Evolutionary conservation across 2,329 filamentous ascomycete species (phyloP), one percentile per base, ranked within the genome.

Genomic region (Chaetomium globosum): DNA sequence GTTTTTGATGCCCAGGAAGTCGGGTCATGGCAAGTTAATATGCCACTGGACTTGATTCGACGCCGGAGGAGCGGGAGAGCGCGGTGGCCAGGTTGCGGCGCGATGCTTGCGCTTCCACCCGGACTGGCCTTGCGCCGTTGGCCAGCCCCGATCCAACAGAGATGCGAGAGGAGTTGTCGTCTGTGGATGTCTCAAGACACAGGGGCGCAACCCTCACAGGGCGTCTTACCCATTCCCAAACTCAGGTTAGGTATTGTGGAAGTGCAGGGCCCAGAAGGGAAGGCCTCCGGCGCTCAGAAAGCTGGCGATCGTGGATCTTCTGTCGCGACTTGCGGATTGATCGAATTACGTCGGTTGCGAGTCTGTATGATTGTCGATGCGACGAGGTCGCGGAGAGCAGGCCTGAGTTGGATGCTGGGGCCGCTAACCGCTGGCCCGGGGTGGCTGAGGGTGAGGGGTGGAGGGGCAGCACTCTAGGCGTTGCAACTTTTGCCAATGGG

Each of bases 21-120:
- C 63, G 64, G 66, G 64, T 63, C 59, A 54, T 63, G 61, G 57
- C 59, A 55, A 53, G 51, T 64, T 66, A 61, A 65, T 67, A 66
- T 68, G 68, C 63, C 65, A 64, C 56, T 46, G 54, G 31, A 51
- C 33, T 57, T 65, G 66, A 65, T 67, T 65, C 65, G 64, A 68
- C 52, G 52, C 36, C 52, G 53, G 57, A 59, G 26, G 52, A 67
- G 65, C 64, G 63, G 59, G 64, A 59, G 49, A 52, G 51, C 61
- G 26, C 52, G 54, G 61, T 67, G 61, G 64, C 65, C 60, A 51
- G 43, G 64, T 65, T 61, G 63, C 67, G 62, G 59, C 55, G 65
- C 51, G 59, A 67, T 64, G 64, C 64, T 65, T 67, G 63, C 64
- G 67, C 68, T 67, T 64, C 53, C 16, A 36, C 64, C 54, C 46